phyloP scores from a whole-genome alignment of 2,329 filamentous ascomycete species.

The Trichoderma endophyticum region DNA sequence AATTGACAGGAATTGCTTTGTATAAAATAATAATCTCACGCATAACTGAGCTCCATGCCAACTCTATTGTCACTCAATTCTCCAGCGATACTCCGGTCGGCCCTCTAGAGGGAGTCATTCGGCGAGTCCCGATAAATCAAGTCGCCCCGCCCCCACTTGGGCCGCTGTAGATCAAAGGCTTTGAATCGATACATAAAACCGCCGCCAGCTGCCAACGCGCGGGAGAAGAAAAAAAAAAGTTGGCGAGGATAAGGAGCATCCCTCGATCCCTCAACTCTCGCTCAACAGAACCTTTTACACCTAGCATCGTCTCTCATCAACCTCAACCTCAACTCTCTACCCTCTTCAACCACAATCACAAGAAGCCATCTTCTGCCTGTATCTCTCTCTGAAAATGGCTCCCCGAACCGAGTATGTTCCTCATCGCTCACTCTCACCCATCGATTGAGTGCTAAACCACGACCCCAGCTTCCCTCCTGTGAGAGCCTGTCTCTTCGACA shows the following conservation, averaged over 20 bases:
- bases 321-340: not conserved
- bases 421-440: not conserved
- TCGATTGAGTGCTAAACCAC: not conserved
- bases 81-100: not conserved
- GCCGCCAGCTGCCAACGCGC: not conserved
- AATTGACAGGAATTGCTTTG: not conserved
- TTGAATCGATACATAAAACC: not conserved
- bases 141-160: slow-evolving; percentile 10
- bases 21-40: not conserved
- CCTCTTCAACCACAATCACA: not conserved
- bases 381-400: slow-evolving; percentile 23
- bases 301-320: not conserved
- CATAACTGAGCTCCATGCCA: too few species aligned
- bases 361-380: not conserved
- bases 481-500: slow-evolving; percentile 93
- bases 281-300: not conserved
- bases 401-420: not conserved
- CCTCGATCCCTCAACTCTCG: not conserved
- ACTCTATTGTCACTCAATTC: not conserved
- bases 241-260: not conserved
- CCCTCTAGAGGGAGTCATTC: not conserved
- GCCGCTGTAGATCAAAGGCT: not conserved
- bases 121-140: not conserved
- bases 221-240: not conserved
- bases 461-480: slow-evolving; percentile 67